A percentile compares a stretch with the other conserved stretches of the same genome.
Evolutionary conservation across 1,139 yeast species (phyloP).

Genomic region (Debaryomyces sp.): DNA sequence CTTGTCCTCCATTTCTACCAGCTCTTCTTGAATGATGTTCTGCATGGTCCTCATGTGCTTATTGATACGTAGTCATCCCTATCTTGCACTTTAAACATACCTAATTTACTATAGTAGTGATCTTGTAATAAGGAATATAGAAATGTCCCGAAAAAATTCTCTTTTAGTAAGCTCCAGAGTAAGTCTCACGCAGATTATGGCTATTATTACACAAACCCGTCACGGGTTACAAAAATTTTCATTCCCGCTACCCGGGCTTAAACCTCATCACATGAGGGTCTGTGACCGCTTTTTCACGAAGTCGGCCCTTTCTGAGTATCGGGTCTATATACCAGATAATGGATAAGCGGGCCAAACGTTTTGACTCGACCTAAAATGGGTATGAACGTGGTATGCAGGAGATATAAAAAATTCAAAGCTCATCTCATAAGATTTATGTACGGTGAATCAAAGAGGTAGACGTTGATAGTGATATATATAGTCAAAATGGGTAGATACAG

Average conservation of each 20-base stretch:
- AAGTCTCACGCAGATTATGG: conserved; percentile 1
- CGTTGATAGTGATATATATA: not conserved
- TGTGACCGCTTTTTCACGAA: not conserved
- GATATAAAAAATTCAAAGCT: conserved; percentile 7
- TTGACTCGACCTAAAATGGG: not conserved
- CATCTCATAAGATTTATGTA: not conserved
- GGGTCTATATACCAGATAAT: not conserved
- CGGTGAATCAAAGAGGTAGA: not conserved
- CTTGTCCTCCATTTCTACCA: not conserved
- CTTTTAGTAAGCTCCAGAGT: conserved; percentile 5
- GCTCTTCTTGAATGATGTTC: not conserved
- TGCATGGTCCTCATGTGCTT: not conserved
- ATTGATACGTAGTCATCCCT: not conserved
- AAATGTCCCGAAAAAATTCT: conserved; percentile 9
- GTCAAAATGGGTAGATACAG: conserved; percentile 80
- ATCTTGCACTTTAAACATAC: not conserved
- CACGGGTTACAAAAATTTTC: not conserved
- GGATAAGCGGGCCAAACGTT: not conserved
- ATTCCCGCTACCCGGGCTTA: not conserved
- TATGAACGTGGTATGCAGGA: not conserved
- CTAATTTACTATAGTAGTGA: conserved; percentile 5
- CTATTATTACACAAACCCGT: conserved; percentile 1
- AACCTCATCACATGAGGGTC: not conserved
- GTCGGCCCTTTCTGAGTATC: not conserved
- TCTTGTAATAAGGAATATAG: not conserved